Percentiles rank a stretch among this genome's conserved stretches.
Evolutionary conservation across 2,329 filamentous ascomycete genomes (phyloP).

Genomic region (Aspergillus latus): DNA sequence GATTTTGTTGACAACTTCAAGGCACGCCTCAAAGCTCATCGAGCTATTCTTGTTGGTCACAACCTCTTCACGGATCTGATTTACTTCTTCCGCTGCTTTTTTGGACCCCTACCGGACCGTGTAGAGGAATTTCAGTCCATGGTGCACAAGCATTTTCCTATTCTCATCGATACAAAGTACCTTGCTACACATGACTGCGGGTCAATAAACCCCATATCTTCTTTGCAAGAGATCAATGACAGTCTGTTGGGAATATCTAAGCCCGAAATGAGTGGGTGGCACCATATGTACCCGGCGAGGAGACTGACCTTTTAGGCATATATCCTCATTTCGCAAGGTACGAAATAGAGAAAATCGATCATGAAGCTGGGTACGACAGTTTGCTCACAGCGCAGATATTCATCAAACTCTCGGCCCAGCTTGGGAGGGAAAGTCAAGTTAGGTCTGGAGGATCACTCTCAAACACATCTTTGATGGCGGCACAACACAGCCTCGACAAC

Average conservation of each 20-base stretch:
- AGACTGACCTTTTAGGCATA: conserved; percentile 31
- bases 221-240: conserved; percentile 31
- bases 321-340: conserved; percentile 36
- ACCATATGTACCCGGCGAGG: neutral
- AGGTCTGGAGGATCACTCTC: neutral
- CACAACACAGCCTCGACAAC: neutral
- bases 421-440: conserved; percentile 32
- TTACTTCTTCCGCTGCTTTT: conserved; percentile 61
- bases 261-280: conserved; percentile 34
- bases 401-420: conserved; percentile 55
- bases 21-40: conserved; percentile 45
- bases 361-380: conserved; percentile 66
- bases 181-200: conserved; percentile 58
- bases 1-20: conserved; percentile 36
- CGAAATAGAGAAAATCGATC: conserved; percentile 29
- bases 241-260: conserved; percentile 24
- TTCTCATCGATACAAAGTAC: conserved; percentile 64
- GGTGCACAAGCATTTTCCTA: conserved; percentile 56
- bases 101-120: conserved; percentile 57
- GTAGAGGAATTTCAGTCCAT: conserved; percentile 54
- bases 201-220: conserved; percentile 50
- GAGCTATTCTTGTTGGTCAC: conserved; percentile 59
- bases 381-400: conserved; percentile 60
- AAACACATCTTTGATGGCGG: neutral
- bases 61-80: conserved; percentile 64